Percentiles rank a stretch among this genome's conserved stretches.
These are phyloP conservation scores for Margaritispora aquatica DNA, from an alignment of 495 filamentous ascomycete genomes.

Conservation along the genomic window DNA sequence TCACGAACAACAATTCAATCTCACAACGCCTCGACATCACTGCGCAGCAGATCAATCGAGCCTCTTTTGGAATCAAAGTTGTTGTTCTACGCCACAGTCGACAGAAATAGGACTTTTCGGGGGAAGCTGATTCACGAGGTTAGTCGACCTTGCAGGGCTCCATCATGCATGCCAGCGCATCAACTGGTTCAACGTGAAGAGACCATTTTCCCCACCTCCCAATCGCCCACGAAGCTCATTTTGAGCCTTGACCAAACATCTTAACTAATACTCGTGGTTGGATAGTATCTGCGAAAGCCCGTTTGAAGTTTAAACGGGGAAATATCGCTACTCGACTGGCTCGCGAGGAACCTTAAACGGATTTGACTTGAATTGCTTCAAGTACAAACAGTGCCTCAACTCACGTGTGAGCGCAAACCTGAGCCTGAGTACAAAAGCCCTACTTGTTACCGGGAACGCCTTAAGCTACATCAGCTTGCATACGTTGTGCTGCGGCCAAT, in stretches of 20 bases:
- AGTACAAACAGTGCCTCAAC: conserved; percentile 22
- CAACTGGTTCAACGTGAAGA: conserved; percentile 23
- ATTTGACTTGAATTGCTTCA: conserved; percentile 27
- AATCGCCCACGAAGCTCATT: conserved; percentile 16
- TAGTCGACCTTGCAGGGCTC: conserved; percentile 23
- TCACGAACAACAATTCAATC: conserved; percentile 8
- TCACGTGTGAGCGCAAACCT: conserved; percentile 20
- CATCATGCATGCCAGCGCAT: conserved; percentile 25
- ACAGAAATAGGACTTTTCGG: conserved; percentile 19
- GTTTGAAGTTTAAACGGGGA: conserved; percentile 31
- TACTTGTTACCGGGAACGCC: conserved; percentile 27
- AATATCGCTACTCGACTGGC: conserved; percentile 27
- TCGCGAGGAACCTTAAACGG: conserved; percentile 24
- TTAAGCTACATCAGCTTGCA: conserved; percentile 51
- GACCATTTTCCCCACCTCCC: conserved; percentile 18
- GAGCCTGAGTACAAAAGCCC: conserved; percentile 23
- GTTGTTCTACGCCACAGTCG: conserved; percentile 8
- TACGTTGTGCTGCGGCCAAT: conserved; percentile 49
- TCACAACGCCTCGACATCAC: conserved; percentile 11
- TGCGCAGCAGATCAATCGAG: conserved; percentile 1
- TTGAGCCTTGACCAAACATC: conserved; percentile 15
- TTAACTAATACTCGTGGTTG: conserved; percentile 43
- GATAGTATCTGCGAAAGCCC: conserved; percentile 31
- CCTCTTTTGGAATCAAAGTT: conserved; percentile 7
- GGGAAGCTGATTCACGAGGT: conserved; percentile 22